phyloP scores from a whole-genome alignment of 108 stramenopile genomes.

The Nitzschia sp. region DNA sequence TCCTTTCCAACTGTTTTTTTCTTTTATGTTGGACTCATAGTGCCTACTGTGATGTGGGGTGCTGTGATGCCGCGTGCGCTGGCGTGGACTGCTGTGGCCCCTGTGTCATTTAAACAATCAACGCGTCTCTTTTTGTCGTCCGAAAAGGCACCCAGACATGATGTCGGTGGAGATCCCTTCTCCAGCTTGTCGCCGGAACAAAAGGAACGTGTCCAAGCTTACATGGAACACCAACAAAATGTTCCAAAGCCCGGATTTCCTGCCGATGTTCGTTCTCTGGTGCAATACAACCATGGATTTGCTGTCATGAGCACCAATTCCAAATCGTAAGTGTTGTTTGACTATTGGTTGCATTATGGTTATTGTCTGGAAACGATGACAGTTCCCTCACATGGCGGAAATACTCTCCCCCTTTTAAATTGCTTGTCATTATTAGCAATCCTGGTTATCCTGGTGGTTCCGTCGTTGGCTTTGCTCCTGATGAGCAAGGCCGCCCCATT shows the following conservation, averaged over 20 bases:
- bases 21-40: neutral
- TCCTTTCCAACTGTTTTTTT: neutral
- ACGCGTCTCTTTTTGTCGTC: neutral
- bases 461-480: constrained; percentile 94
- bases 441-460: constrained; percentile 90
- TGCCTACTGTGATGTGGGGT: neutral
- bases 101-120: neutral
- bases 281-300: constrained; percentile 89
- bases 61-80: no score
- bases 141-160: constrained; percentile 41
- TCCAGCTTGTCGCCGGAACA: constrained; percentile 22
- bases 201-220: constrained; percentile 28
- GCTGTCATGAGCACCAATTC: constrained; percentile 87
- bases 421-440: constrained; percentile 37
- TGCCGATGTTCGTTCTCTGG: constrained; percentile 72
- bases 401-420: neutral
- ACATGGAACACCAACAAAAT: constrained; percentile 65
- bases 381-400: neutral
- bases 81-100: neutral
- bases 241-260: constrained; percentile 75
- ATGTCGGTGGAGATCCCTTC: constrained; percentile 19
- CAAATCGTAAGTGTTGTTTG: constrained; percentile 62
- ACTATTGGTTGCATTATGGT: neutral
- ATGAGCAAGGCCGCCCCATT: constrained; percentile 88
- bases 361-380: neutral